Evolutionary conservation across 2,329 filamentous ascomycete species (phyloP), one percentile per base, ranked within the genome.

Genomic region (Botryotinia narcissicola): DNA sequence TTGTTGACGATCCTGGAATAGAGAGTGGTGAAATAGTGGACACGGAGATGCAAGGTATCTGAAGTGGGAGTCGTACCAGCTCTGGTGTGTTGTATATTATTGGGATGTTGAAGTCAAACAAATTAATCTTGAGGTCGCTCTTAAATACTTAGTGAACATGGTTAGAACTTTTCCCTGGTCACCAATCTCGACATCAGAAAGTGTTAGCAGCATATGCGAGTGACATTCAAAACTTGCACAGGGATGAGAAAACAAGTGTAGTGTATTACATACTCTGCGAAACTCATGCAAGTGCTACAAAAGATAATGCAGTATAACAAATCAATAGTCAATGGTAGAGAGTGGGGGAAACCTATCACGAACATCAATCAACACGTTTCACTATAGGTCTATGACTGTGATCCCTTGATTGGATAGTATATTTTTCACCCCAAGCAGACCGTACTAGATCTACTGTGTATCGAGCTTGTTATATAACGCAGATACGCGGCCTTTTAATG

Each of bases 1-100:
- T 67, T 54, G 37, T 51, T 16, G n/a, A 57, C 44, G 66, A 69
- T 37, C 48, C 48, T 42, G 66, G 48, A 9, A 32, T 69, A 42
- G 66, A 69, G 48, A 69, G 48, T 69, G 66, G 66, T 32, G 66
- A 69, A 10, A 37, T 69, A 22, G 66, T 57, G 37, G 66, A 69
- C 22, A 69, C 66, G 20, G 66, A 69, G 48, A 69, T 69, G 66
- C 40, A 44, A 37, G 66, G 35, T 59, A 18, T 69, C 18, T 69
- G n/a, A 42, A 6, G 7, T 42, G 37, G 16, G 25, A 10, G 37
- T 32, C 10, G 14, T 42, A 32, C 18, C 25, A 12, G 29, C 18
- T 5, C 29, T 42, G 8, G 20, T 68, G 66, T 57, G 44, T 57
- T 42, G 25, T 69, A 57, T 69, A 32, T 20, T 42, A n/a, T 42